Base-by-base conservation (phyloP, 805 yeast species). In the Saccharomycopsis olivae region DNA sequence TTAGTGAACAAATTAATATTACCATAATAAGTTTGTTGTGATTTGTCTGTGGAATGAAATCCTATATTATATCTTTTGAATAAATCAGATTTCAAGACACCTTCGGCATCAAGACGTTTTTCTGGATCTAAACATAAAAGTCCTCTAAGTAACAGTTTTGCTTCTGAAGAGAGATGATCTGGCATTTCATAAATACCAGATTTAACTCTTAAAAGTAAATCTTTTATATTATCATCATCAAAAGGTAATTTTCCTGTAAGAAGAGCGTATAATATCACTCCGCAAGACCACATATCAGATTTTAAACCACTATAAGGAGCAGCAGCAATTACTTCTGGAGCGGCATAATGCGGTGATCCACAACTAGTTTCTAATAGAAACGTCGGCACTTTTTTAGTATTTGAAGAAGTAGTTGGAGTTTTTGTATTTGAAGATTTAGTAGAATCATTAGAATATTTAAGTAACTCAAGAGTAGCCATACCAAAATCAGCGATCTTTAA, bases 281-380 rank as follows among this genome's bases (percentile, higher is more conserved):
- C 94, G 61, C 92, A 82, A 4, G 89, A 80, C 94, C 94, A 83
- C 30, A 83, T 80, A 60, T 83, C 94, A 45, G 87, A 77, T 27
- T 88, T 87, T 23, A 83, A 78, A 15, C 94, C 94, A 57, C 82
- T 87, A 53, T 83, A 83, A 40, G 74, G 73, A 51, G 72, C 71
- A 14, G 92, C 89, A 51, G 77, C 69, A 15, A 83, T 89, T 47
- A 83, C 82, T 59, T 83, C 94, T 0, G 94, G 94, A 2, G 94
- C 83, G 5, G 92, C 92, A 57, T 83, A 83, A 61, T 83, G 94
- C 15, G 94, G 94, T 17, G 88, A 79, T 3, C 94, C 94, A 62
- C 94, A 83, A 13, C 85, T 75, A 3, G 94, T 83, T 56, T 80
- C 86, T 39, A 83, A 62, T 40, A 83, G 60, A 52, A 78, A 87